Evolutionary conservation across 2,329 filamentous ascomycete genomes (phyloP).

Genomic region (Cladosporium sp.): DNA sequence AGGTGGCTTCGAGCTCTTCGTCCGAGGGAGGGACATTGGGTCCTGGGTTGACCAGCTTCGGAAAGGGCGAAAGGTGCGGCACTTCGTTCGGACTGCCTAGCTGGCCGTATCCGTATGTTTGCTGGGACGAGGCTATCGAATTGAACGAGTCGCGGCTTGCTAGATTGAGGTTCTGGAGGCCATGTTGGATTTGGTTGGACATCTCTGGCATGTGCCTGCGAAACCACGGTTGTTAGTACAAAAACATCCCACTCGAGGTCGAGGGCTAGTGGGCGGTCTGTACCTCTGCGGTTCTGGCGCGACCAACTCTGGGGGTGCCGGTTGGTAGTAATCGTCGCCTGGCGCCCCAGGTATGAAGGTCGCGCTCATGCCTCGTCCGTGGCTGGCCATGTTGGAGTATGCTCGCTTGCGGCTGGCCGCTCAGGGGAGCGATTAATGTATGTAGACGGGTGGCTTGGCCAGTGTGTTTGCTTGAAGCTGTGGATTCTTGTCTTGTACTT

Average conservation of each 20-base stretch:
- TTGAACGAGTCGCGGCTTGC: conserved; percentile 18
- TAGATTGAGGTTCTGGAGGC: conserved; percentile 77
- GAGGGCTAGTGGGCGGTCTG: conserved; percentile 23
- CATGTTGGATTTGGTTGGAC: conserved; percentile 92
- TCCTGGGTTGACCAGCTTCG: conserved; percentile 68
- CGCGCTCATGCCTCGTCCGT: conserved; percentile 40
- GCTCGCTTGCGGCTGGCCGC: background rate
- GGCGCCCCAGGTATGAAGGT: conserved; percentile 63
- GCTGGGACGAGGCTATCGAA: conserved; percentile 7
- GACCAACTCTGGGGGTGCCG: conserved; percentile 54
- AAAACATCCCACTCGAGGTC: background rate
- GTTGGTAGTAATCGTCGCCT: conserved; percentile 65
- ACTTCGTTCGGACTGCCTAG: conserved; percentile 41
- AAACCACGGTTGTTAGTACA: background rate
- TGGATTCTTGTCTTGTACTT: background rate
- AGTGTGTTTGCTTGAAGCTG: background rate
- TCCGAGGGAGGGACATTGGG: conserved; percentile 90
- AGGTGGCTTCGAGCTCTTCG: conserved; percentile 83
- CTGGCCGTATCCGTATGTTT: conserved; percentile 26
- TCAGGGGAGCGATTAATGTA: background rate
- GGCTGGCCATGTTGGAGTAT: conserved; percentile 3
- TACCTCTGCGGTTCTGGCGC: conserved; percentile 63
- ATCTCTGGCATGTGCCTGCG: conserved; percentile 57
- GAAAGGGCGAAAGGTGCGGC: conserved; percentile 87
- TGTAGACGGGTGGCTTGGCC: background rate